Base-by-base conservation (phyloP, 2,329 filamentous ascomycete genomes). In the Thermoascus crustaceus region DNA sequence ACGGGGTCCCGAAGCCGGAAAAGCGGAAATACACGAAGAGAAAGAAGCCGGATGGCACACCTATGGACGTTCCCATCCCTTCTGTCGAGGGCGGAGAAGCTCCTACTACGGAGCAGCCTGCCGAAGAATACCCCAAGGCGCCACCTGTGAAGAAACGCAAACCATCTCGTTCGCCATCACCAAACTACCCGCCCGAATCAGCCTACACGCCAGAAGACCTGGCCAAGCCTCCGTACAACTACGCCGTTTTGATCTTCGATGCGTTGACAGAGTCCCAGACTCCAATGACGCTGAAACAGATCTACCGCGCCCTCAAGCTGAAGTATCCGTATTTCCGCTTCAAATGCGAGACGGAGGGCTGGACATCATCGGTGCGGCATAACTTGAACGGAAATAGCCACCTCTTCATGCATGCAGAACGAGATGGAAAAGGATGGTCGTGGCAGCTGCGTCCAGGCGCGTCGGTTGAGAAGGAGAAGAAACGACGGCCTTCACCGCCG, bases 281-380 rank as follows among this genome's bases (percentile, higher is more conserved):
- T 13, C 68, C 72, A 38, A 76, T 80, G 64, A 77, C 78, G 30
- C 60, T 81, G 19, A 77, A 79, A 49, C 75, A 79, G 48, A 80
- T 81, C 29, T 81, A 81, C 53, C 71, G 74, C 43, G 73, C 73
- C 26, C 70, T 81, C 37, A 75, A 77, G 52, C 64, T 73, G 46
- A 75, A 75, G 43, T 80, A 76, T 47, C 76, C 76, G 1, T 80
- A 73, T 48, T 69, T 69, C 48, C 65, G 65, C 49, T 80, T 75
- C 62, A 76, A 75, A 49, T 78, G 78, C 51, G 73, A 71, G 35
- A 78, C 76, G 1, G 70, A 71, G 44, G 77, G 77, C 9, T 81
- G 77, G 77, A 76, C 79, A 41, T 79, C 75, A 21, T 79, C 75
- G 61, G 76, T 81, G 23, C 70, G 77, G 21, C 77, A 81, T 52